A percentile compares a stretch with the other conserved stretches of the same genome.
Conservation (phyloP, 495 filamentous ascomycete genomes). For the Aspergillus ostianus region DNA sequence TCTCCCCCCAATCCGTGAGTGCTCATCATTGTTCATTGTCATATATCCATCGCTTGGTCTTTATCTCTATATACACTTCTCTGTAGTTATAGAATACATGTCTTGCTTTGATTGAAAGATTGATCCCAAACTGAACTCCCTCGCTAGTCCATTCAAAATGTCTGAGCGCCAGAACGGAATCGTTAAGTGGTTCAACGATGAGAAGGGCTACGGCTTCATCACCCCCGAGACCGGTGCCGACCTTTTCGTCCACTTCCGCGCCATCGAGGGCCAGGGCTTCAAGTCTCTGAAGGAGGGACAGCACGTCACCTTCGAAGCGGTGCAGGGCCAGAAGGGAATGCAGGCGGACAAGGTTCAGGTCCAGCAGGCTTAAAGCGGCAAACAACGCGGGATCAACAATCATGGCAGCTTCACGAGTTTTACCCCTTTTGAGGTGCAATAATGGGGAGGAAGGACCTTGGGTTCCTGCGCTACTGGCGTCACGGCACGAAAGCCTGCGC, state of each 20-base stretch:
- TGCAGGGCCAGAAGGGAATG: constrained; percentile 1
- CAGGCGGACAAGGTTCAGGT: constrained; percentile 8
- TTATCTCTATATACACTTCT: neutral
- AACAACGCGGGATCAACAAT: neutral
- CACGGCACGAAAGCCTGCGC: neutral
- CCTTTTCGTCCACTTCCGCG: constrained; percentile 6
- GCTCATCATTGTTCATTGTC: neutral
- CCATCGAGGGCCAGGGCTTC: neutral
- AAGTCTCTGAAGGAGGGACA: constrained; percentile 2
- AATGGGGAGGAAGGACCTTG: neutral
- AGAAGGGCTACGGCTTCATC: constrained; percentile 13
- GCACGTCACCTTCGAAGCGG: constrained; percentile 7
- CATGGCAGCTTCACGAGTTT: neutral
- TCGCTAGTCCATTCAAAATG: neutral
- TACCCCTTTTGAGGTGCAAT: neutral
- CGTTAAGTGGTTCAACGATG: constrained; percentile 12
- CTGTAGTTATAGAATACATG: neutral
- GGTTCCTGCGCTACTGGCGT: neutral
- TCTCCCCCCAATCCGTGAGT: neutral
- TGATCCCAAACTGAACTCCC: neutral
- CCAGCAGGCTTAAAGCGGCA: neutral
- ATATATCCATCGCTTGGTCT: neutral
- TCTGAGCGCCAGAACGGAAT: constrained; percentile 9
- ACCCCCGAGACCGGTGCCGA: constrained; percentile 10
- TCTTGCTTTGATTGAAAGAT: neutral